Evolutionary conservation across 31 red algal genomes (phyloP).

Genomic region (Asparagopsis taxiformis): DNA sequence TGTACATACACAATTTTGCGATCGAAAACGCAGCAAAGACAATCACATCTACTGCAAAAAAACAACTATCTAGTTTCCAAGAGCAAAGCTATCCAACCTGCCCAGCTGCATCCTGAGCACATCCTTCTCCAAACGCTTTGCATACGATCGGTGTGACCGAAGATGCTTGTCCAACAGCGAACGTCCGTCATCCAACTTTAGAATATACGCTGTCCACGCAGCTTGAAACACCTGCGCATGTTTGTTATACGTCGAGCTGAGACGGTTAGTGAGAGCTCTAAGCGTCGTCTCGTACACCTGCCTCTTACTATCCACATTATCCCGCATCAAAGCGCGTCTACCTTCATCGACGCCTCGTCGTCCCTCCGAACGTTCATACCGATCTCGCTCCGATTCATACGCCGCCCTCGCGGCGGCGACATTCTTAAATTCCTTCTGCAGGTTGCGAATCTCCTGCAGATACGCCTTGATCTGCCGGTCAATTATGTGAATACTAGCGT

Average conservation of each 20-base stretch:
- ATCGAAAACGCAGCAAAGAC: no score
- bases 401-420: constrained; percentile 42
- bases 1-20: no score
- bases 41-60: no score
- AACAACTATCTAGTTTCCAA: constrained; percentile 13
- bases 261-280: constrained; percentile 43
- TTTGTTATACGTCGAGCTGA: constrained; percentile 73
- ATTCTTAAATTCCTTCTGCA: constrained; percentile 77
- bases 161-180: constrained; percentile 62
- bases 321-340: constrained; percentile 12
- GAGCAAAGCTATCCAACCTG: constrained; percentile 18
- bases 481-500: constrained; percentile 45
- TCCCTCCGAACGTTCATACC: constrained; percentile 45
- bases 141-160: constrained; percentile 54
- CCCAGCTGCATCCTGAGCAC: constrained; percentile 65
- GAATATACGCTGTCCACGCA: constrained; percentile 71
- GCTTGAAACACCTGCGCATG: constrained; percentile 84
- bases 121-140: constrained; percentile 63
- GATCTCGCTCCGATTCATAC: constrained; percentile 40
- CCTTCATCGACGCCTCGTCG: constrained; percentile 62
- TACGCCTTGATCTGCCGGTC: constrained; percentile 79
- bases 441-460: constrained; percentile 65
- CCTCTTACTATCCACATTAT: constrained; percentile 32
- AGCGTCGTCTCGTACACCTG: constrained; percentile 67
- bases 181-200: constrained; percentile 54